phyloP scores from a whole-genome alignment of 1,284 basidiomycete species.

The Vanrija pseudolonga region DNA sequence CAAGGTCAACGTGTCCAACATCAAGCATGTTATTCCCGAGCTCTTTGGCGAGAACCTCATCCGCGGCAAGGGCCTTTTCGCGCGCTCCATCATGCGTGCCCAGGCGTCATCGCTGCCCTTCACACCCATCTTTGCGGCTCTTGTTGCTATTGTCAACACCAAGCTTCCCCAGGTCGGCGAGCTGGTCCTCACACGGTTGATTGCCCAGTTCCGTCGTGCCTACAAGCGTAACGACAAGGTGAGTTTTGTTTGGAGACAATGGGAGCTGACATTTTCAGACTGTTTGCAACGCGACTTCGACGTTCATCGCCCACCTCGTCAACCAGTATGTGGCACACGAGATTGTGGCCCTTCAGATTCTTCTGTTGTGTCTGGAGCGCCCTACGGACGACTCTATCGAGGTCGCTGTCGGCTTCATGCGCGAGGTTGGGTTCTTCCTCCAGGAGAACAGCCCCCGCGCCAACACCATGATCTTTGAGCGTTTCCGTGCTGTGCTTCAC shows the following conservation, averaged over 20 bases:
- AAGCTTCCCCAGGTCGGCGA: conserved; percentile 97
- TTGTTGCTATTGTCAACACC: conserved; percentile 93
- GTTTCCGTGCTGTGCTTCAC: conserved; percentile 93
- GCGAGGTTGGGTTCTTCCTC: conserved; percentile 94
- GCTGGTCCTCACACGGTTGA: conserved; percentile 77
- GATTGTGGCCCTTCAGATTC: conserved; percentile 89
- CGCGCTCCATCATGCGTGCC: conserved; percentile 94
- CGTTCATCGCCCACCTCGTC: conserved; percentile 94
- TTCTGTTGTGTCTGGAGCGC: conserved; percentile 87
- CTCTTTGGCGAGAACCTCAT: conserved; percentile 88
- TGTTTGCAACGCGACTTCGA: conserved; percentile 88
- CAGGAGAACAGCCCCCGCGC: conserved; percentile 91
- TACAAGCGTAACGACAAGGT: conserved; percentile 99
- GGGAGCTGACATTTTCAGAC: conserved; percentile 53
- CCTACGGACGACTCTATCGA: conserved; percentile 98
- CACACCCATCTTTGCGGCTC: conserved; percentile 92
- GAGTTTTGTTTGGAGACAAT: conserved; percentile 31
- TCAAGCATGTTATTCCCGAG: conserved; percentile 94
- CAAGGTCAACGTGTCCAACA: conserved; percentile 87
- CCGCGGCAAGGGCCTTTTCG: conserved; percentile 81
- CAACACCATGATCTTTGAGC: conserved; percentile 87
- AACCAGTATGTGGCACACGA: conserved; percentile 95
- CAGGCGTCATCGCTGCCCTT: conserved; percentile 95
- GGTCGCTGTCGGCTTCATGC: conserved; percentile 95
- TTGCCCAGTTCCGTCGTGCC: conserved; percentile 90